Conservation (phyloP, 164 flowering plant genomes). For the Dillenia turbinata region DNA sequence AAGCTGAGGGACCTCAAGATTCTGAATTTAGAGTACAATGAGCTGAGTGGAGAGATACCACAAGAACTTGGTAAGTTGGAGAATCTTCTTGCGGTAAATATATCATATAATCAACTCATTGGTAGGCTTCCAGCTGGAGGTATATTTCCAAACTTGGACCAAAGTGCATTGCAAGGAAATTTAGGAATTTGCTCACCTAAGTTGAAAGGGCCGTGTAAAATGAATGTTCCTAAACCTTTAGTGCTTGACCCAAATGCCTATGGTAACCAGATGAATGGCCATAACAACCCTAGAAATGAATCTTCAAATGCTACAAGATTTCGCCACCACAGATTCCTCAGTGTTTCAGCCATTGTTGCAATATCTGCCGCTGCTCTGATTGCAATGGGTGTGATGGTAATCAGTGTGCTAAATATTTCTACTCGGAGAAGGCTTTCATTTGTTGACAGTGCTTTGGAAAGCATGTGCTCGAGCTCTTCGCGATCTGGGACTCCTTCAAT, state of each 20-base stretch:
- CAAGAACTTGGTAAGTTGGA: slow-evolving; percentile 54
- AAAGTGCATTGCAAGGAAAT: slow-evolving; percentile 72
- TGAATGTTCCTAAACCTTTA: slow-evolving; percentile 84
- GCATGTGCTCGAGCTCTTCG: slow-evolving; percentile 75
- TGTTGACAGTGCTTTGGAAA: slow-evolving; percentile 63
- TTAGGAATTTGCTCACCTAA: slow-evolving; percentile 90
- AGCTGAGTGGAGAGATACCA: slow-evolving; percentile 83
- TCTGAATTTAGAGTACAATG: slow-evolving; percentile 63
- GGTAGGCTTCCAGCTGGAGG: slow-evolving; percentile 77
- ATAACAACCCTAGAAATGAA: slow-evolving; percentile 3
- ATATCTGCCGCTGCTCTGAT: slow-evolving; percentile 73
- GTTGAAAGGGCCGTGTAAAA: slow-evolving; percentile 73
- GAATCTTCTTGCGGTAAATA: slow-evolving; percentile 73
- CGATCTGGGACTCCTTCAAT: slow-evolving; percentile 34
- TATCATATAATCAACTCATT: slow-evolving; percentile 68
- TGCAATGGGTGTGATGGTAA: slow-evolving; percentile 54
- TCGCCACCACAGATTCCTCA: slow-evolving; percentile 55
- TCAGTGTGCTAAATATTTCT: slow-evolving; percentile 65
- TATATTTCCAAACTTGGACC: slow-evolving; percentile 65
- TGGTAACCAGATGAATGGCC: slow-evolving; percentile 27
- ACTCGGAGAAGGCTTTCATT: slow-evolving; percentile 58
- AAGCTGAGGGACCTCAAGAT: slow-evolving; percentile 66
- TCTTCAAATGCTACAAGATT: slow-evolving; percentile 10
- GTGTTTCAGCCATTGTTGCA: slow-evolving; percentile 75
- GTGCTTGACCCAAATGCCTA: slow-evolving; percentile 70